A percentile compares a stretch with the other conserved stretches of the same genome.
phyloP scores from a whole-genome alignment of 169 alveolate genomes.

The Neospora caninum region DNA sequence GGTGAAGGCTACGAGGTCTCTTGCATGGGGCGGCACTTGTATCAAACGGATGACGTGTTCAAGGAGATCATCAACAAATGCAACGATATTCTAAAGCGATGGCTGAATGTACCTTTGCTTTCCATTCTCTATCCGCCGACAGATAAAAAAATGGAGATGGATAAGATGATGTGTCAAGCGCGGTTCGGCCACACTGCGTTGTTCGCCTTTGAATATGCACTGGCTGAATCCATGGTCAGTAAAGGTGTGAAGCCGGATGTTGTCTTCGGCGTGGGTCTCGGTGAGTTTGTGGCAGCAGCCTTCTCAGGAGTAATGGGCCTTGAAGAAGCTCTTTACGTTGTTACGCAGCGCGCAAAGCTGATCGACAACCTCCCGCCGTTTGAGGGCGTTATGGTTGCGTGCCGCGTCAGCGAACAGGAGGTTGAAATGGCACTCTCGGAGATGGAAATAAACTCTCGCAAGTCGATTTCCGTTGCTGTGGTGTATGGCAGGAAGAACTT shows the following conservation, averaged over 20 bases:
- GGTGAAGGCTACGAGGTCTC: constrained; percentile 74
- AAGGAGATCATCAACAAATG: constrained; percentile 76
- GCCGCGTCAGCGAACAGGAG: constrained; percentile 74
- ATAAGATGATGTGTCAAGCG: constrained; percentile 64
- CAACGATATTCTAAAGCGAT: constrained; percentile 70
- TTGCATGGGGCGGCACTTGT: constrained; percentile 75
- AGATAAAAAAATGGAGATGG: constrained; percentile 40
- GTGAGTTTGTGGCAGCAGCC: constrained; percentile 79
- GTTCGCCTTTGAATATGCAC: constrained; percentile 80
- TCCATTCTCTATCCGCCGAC: constrained; percentile 69
- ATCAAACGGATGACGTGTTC: constrained; percentile 76
- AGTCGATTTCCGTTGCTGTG: constrained; percentile 67
- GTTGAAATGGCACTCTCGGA: constrained; percentile 82
- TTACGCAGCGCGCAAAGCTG: constrained; percentile 71
- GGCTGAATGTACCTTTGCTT: constrained; percentile 74
- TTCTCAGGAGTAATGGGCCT: constrained; percentile 74
- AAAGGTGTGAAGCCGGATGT: constrained; percentile 81
- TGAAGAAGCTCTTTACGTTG: constrained; percentile 74
- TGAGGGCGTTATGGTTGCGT: constrained; percentile 69
- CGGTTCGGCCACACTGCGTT: constrained; percentile 79
- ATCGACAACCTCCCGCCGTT: constrained; percentile 58
- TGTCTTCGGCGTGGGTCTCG: constrained; percentile 77
- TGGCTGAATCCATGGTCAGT: constrained; percentile 74
- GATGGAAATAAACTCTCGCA: constrained; percentile 72
- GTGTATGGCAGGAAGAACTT: constrained; percentile 71